Base-by-base conservation (phyloP, 768 basidiomycete genomes). In the Suillus subalutaceus region DNA sequence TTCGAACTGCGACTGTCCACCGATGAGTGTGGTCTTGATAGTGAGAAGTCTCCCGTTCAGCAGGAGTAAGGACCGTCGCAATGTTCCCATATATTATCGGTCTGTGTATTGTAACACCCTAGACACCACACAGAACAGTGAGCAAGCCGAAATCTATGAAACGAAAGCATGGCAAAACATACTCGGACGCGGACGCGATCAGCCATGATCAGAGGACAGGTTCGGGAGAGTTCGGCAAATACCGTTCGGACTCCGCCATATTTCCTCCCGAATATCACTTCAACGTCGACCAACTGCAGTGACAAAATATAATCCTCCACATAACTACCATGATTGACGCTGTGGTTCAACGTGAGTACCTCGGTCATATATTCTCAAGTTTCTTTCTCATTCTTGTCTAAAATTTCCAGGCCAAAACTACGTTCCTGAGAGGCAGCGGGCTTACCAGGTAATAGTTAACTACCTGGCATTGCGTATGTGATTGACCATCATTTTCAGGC, bases 51-150 rank as follows among this genome's bases (percentile, higher is more conserved):
- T 88, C 86, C 63, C 88, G 85, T 75, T 97, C 96, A 70, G 88
- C 86, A 18, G 85, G 79, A 0, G 87, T 90, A 67, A 99, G 77
- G 63, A 94, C 87, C 1, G 86, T 84, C 40, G 97, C 94, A 15
- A 91, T 92, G 76, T 99, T 99, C 58, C 97, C 97, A 79, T 98
- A 99, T 67, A 99, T 93, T 70, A 99, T 88, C 2, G 96, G 94
- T 59, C 97, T 85, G 75, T 88, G 88, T 62, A 99, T 93, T 69
- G 87, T 91, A 50, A 96, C 80, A 43, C 95, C 96, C 94, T 97
- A 71, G 44, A 41, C 61, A 37, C 58, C 37, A 52, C 6, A 6
- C 38, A 66, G 41, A 66, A 64, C 46, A 66, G 62, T 72, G 71
- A 62, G 63, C 63, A 44, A 26, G 32, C 41, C 32, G 18, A 37